A percentile compares a stretch with the other conserved stretches of the same genome.
Conservation (phyloP, 768 basidiomycete genomes). For the Boletales sp. region DNA sequence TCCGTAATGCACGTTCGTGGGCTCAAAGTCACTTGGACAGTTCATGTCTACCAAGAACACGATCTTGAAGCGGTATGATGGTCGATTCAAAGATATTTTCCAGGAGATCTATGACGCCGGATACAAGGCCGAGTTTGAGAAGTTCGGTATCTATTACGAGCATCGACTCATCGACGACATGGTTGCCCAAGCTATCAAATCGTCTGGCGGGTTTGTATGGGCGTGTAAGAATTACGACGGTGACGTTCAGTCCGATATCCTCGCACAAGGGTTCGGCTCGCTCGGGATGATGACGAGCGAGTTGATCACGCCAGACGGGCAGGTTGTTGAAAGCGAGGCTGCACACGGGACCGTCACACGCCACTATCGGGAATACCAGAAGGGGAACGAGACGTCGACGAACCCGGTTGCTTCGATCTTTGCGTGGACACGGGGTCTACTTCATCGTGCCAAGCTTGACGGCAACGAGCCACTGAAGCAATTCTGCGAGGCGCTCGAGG, state of each 20-base stretch:
- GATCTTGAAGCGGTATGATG: conserved; percentile 96
- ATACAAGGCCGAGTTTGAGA: conserved; percentile 72
- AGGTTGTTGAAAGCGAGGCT: conserved; percentile 91
- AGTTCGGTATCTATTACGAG: conserved; percentile 81
- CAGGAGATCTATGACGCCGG: conserved; percentile 87
- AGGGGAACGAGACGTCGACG: conserved; percentile 96
- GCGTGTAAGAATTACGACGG: conserved; percentile 80
- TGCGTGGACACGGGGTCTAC: conserved; percentile 94
- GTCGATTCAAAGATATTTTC: conserved; percentile 99
- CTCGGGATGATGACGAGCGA: conserved; percentile 99
- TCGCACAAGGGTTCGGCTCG: conserved; percentile 95
- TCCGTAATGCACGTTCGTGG: conserved; percentile 3
- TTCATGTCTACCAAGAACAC: conserved; percentile 99
- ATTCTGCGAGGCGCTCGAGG: conserved; percentile 82
- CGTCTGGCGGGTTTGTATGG: conserved; percentile 87
- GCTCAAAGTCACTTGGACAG: conserved; percentile 29
- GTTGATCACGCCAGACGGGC: conserved; percentile 91
- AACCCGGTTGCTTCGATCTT: conserved; percentile 99
- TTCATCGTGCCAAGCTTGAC: conserved; percentile 92
- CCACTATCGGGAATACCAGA: conserved; percentile 96
- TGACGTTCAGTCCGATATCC: conserved; percentile 86
- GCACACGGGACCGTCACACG: conserved; percentile 97
- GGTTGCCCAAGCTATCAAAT: conserved; percentile 98
- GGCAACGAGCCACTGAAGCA: conserved; percentile 65
- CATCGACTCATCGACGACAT: conserved; percentile 97